A percentile compares a stretch with the other conserved stretches of the same genome.
Conservation (phyloP, 306 rosid species). For the Glycyrrhiza uralensis region DNA sequence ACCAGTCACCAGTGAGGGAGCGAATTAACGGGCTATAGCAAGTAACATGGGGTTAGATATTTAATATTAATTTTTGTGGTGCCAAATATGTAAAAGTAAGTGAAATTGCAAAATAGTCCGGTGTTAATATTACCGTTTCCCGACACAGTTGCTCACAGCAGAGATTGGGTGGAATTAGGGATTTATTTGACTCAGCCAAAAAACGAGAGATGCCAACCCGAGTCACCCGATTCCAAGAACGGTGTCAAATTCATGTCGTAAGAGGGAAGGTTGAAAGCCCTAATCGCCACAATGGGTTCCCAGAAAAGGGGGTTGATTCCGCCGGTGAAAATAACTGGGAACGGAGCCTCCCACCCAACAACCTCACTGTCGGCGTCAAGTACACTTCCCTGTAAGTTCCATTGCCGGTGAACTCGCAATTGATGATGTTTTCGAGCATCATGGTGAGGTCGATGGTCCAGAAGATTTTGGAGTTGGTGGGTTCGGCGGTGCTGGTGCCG, state of each 20-base stretch:
- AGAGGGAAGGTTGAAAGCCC: conserved; percentile 72
- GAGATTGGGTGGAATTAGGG: no score
- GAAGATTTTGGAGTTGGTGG: conserved; percentile 49
- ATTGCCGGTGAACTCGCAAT: conserved; percentile 61
- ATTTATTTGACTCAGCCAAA: no score
- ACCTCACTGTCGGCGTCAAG: conserved; percentile 58
- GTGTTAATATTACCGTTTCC: no score
- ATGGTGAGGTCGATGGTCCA: conserved; percentile 64
- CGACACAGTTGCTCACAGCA: no score
- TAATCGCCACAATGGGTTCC: conserved; percentile 78
- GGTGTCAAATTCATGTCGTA: conserved; percentile 73
- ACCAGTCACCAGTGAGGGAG: no score
- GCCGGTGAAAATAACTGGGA: conserved; percentile 79
- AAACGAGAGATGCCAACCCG: no score
- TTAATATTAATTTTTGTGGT: no score
- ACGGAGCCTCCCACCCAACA: conserved; percentile 67
- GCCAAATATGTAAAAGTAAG: no score
- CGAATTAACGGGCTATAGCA: no score
- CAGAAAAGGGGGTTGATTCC: conserved; percentile 79
- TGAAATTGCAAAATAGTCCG: no score
- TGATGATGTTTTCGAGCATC: conserved; percentile 72
- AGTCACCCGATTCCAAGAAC: no score
- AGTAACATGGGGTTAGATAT: no score
- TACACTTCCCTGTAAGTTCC: conserved; percentile 73
- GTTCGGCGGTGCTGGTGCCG: conserved; percentile 84